Conservation (phyloP, 495 filamentous ascomycete species). For the Bombardia bombarda region DNA sequence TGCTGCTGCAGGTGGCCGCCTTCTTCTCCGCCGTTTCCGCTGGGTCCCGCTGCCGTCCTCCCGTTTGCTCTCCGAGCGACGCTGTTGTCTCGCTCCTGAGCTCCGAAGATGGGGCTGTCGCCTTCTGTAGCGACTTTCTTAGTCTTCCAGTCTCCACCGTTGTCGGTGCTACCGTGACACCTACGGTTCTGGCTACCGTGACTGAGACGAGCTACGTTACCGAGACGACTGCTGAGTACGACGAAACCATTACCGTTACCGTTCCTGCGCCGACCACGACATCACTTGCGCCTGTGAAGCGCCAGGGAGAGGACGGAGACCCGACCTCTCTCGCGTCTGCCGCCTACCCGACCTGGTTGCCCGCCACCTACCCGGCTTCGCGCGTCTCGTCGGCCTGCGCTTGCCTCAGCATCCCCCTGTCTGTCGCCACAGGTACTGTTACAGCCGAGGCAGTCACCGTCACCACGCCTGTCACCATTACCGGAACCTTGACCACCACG, state of each 20-base stretch:
- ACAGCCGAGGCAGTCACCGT: conserved; percentile 4
- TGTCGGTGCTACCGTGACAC: background rate
- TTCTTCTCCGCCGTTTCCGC: background rate
- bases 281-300: background rate
- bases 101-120: background rate
- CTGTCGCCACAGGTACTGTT: conserved; percentile 1
- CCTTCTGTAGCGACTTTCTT: conserved; percentile 4
- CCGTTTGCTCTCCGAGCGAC: background rate
- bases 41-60: background rate
- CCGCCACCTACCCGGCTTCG: background rate
- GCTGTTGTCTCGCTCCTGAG: background rate
- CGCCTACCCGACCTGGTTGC: conserved; percentile 7
- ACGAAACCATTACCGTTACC: conserved; percentile 1
- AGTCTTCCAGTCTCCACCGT: background rate
- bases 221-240: background rate
- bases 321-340: no score
- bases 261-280: background rate
- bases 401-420: conserved; percentile 5
- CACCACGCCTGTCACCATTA: conserved; percentile 1
- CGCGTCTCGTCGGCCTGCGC: conserved; percentile 7
- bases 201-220: conserved; percentile 3
- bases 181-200: conserved; percentile 1
- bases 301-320: no score
- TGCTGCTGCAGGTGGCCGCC: background rate
- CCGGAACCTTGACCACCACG: conserved; percentile 1